phyloP scores from a whole-genome alignment of 495 filamentous ascomycete genomes.

The Xylaria nigripes region DNA sequence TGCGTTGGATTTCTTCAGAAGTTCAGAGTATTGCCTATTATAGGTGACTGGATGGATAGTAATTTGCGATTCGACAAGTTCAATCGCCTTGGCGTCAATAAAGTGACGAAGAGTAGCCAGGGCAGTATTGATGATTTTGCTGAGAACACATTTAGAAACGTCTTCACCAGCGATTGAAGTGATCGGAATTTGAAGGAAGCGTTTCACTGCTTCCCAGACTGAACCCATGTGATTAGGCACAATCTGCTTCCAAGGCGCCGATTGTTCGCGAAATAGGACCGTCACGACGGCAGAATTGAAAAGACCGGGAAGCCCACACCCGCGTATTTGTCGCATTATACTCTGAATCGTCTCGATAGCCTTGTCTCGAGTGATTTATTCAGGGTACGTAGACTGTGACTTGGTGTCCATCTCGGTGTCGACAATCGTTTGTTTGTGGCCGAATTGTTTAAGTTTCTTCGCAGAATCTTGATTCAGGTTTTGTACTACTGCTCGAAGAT shows the following conservation, averaged over 20 bases:
- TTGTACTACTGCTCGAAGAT: conserved; percentile 54
- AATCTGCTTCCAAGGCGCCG: conserved; percentile 32
- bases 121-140: conserved; percentile 24
- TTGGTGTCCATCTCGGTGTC: too few relatives aligned
- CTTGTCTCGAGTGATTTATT: conserved; percentile 16
- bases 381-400: conserved; percentile 1
- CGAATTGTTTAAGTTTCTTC: conserved; percentile 40
- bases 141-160: conserved; percentile 24
- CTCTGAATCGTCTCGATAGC: conserved; percentile 25
- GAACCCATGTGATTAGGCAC: conserved; percentile 16
- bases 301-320: conserved; percentile 38
- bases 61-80: conserved; percentile 17
- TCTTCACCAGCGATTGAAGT: conserved; percentile 22
- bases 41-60: conserved; percentile 17
- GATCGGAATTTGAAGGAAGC: conserved; percentile 25
- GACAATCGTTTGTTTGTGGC: conserved; percentile 30
- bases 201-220: conserved; percentile 22
- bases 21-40: conserved; percentile 4
- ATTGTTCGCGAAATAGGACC: conserved; percentile 40
- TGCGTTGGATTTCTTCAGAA: not conserved
- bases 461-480: conserved; percentile 51
- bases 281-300: conserved; percentile 38
- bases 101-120: conserved; percentile 11
- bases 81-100: not conserved
- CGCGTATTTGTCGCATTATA: conserved; percentile 26